Conservation (phyloP, 2,329 filamentous ascomycete species). For the Clarireedia homoeocarpa region DNA sequence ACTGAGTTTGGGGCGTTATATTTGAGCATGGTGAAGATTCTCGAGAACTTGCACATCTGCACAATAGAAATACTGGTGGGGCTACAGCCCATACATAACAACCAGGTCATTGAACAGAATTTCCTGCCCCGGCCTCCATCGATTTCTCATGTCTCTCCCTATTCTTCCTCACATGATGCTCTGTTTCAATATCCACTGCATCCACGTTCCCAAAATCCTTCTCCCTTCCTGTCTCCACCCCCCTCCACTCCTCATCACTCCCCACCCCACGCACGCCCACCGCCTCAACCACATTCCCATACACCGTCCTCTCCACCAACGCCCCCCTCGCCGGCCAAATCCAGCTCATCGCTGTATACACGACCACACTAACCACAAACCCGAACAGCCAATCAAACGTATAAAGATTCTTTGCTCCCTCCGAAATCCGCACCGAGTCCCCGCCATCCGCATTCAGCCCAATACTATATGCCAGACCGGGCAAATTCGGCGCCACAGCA, state of each 20-base stretch:
- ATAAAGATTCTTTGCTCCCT: constrained; percentile 47
- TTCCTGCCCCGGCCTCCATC: no score
- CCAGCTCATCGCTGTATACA: constrained; percentile 45
- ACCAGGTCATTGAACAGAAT: no score
- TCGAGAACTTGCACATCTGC: no score
- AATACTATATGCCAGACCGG: constrained; percentile 23
- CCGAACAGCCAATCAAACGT: constrained; percentile 60
- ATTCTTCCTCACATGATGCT: background rate
- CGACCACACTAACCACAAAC: constrained; percentile 45
- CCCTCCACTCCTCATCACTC: background rate
- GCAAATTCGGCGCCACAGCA: constrained; percentile 21
- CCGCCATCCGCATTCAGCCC: background rate
- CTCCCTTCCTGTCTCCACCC: background rate
- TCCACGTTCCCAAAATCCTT: constrained; percentile 16
- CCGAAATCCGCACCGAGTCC: constrained; percentile 24
- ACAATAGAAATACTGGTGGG: no score
- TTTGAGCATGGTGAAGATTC: no score
- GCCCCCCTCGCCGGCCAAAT: constrained; percentile 43
- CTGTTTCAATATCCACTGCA: constrained; percentile 10
- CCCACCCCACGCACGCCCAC: background rate
- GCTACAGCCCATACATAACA: no score
- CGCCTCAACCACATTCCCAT: constrained; percentile 25
- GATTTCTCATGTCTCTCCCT: no score
- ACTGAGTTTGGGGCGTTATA: no score
- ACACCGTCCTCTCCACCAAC: constrained; percentile 36